Conservation (phyloP, 2,329 filamentous ascomycete genomes). For the Kalmusia sp. region DNA sequence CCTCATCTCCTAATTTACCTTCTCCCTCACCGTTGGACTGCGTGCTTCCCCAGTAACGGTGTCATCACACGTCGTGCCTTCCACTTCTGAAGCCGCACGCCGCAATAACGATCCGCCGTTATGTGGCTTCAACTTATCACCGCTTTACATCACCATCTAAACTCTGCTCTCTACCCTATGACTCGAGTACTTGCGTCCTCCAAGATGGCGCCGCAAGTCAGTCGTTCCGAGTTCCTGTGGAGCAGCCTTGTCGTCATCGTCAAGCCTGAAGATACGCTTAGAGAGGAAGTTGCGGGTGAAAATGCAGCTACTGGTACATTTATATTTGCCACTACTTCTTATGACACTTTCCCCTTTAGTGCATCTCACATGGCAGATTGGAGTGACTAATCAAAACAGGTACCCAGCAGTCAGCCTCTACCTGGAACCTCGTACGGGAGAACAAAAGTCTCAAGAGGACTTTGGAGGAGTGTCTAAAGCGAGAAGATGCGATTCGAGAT, state of each 20-base stretch:
- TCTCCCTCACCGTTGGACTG: not conserved
- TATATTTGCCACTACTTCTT: not conserved
- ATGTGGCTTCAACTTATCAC: not conserved
- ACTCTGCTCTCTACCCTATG: not conserved
- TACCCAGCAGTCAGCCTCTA: not conserved
- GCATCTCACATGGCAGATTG: too few species aligned
- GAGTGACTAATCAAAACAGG: too few species aligned
- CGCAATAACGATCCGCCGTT: not conserved
- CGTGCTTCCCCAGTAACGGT: not conserved
- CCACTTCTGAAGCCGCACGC: not conserved
- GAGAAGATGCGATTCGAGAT: constrained; percentile 1
- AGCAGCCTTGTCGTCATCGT: not conserved
- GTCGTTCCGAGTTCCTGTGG: not conserved
- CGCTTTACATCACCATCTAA: not conserved
- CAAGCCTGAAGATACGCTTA: not conserved
- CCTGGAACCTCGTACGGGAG: not conserved
- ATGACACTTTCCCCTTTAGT: too few species aligned
- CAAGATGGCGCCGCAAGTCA: not conserved
- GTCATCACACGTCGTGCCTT: not conserved
- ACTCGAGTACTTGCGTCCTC: not conserved
- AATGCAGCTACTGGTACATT: not conserved
- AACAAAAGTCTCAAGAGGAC: not conserved
- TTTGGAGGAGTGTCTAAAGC: constrained; percentile 1
- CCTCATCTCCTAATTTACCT: not conserved
- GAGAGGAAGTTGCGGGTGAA: not conserved